Percentiles rank a stretch among this genome's conserved stretches.
Evolutionary conservation across 2,329 filamentous ascomycete species (phyloP).

Genomic region (Ilyonectria robusta): DNA sequence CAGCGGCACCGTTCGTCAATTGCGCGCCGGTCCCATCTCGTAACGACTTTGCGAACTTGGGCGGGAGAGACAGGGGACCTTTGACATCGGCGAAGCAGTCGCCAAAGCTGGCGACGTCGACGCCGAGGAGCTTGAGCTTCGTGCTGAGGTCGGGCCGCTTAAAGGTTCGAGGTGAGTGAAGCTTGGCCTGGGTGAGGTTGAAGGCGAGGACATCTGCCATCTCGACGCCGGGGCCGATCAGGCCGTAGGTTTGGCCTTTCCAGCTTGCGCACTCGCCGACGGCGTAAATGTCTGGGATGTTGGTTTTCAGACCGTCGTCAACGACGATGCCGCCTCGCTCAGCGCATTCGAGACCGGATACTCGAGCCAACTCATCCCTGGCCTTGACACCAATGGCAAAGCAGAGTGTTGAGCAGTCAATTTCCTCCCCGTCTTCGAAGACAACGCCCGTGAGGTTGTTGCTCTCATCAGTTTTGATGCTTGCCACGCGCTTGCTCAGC

Average conservation of each 20-base stretch:
- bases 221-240: slow-evolving; percentile 91
- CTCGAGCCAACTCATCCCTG: slow-evolving; percentile 81
- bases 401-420: slow-evolving; percentile 86
- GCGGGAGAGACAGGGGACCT: slow-evolving; percentile 82
- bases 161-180: slow-evolving; percentile 78
- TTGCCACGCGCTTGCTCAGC: slow-evolving; percentile 81
- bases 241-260: slow-evolving; percentile 87
- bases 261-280: slow-evolving; percentile 94
- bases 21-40: slow-evolving; percentile 31
- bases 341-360: slow-evolving; percentile 79
- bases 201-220: slow-evolving; percentile 94
- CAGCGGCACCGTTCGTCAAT: background rate
- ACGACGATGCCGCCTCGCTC: slow-evolving; percentile 83
- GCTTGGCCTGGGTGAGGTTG: slow-evolving; percentile 87
- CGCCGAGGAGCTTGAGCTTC: slow-evolving; percentile 89
- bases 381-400: slow-evolving; percentile 91
- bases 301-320: slow-evolving; percentile 78
- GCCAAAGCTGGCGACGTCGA: slow-evolving; percentile 93
- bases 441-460: slow-evolving; percentile 80
- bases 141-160: slow-evolving; percentile 90
- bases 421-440: slow-evolving; percentile 85
- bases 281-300: slow-evolving; percentile 81
- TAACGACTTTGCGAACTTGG: slow-evolving; percentile 60
- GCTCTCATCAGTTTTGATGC: slow-evolving; percentile 76
- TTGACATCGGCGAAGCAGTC: slow-evolving; percentile 94